Percentiles rank a stretch among this genome's conserved stretches.
These are phyloP conservation scores for Quercus robur DNA, from an alignment of 306 rosid genomes.

Conservation along the genomic window DNA sequence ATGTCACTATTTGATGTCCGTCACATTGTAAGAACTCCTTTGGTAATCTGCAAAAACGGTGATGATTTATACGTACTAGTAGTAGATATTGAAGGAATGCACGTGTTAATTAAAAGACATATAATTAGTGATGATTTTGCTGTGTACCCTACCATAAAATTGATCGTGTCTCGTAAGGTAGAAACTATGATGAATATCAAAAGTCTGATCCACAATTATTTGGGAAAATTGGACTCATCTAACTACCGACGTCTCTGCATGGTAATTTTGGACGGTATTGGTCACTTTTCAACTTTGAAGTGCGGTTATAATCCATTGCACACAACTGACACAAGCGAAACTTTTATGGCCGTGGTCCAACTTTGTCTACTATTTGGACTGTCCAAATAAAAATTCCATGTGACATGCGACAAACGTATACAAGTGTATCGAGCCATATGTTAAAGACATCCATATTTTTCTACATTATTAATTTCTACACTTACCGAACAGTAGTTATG, in stretches of 20 bases:
- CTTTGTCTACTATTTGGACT: neutral
- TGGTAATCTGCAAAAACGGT: neutral
- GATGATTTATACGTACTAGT: neutral
- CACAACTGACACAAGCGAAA: neutral
- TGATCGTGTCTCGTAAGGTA: neutral
- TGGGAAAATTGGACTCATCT: neutral
- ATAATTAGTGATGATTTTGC: neutral
- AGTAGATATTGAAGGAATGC: too few species aligned
- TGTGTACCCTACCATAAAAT: neutral
- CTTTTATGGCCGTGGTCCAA: conserved; percentile 30
- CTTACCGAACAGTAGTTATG: conserved; percentile 32
- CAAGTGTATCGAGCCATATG: conserved; percentile 1
- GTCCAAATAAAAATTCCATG: conserved; percentile 15
- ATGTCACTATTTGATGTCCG: neutral
- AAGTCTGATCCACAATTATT: neutral
- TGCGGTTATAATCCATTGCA: conserved; percentile 13
- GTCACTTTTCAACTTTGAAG: neutral
- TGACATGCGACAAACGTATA: conserved; percentile 14
- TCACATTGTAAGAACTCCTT: neutral
- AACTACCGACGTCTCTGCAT: conserved; percentile 4
- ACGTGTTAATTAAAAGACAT: neutral
- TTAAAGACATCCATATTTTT: neutral
- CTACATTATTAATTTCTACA: conserved; percentile 24
- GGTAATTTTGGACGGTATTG: conserved; percentile 8
- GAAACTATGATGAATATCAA: neutral